These are phyloP conservation scores for Raffaelea ambrosiae DNA, from an alignment of 2,329 filamentous ascomycete genomes.

Conservation along the genomic window DNA sequence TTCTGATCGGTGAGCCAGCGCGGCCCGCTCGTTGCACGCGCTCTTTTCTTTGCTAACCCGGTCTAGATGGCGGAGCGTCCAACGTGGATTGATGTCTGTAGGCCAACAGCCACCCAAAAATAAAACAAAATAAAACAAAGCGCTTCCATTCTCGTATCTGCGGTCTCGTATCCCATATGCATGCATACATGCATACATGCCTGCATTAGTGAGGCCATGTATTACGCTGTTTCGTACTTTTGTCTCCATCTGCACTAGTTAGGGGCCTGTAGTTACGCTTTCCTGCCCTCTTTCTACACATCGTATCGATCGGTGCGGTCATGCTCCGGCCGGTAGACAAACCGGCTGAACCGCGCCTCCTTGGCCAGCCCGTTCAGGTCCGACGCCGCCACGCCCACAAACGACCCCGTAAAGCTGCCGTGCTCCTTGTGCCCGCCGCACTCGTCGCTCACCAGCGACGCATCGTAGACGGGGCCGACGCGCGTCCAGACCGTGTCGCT, in stretches of 20 bases:
- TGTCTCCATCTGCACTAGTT: too few species aligned
- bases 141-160: too few species aligned
- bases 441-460: constrained; percentile 52
- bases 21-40: too few species aligned
- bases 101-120: background rate
- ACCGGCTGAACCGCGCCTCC: constrained; percentile 41
- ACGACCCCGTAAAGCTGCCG: constrained; percentile 56
- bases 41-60: too few species aligned
- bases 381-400: constrained; percentile 47
- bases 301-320: constrained; percentile 42
- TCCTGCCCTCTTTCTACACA: constrained; percentile 9
- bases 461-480: constrained; percentile 49
- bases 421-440: constrained; percentile 53
- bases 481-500: constrained; percentile 14
- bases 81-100: constrained; percentile 1
- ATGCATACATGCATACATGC: too few species aligned
- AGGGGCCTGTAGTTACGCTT: background rate
- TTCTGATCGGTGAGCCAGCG: constrained; percentile 17
- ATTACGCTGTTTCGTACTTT: too few species aligned
- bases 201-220: too few species aligned
- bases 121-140: background rate
- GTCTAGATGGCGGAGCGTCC: constrained; percentile 3
- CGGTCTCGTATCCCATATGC: too few species aligned
- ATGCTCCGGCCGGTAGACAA: constrained; percentile 39
- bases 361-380: constrained; percentile 43